A percentile compares a stretch with the other conserved stretches of the same genome.
Conservation (phyloP, 1,284 basidiomycete genomes). For the Peniophora sp. region DNA sequence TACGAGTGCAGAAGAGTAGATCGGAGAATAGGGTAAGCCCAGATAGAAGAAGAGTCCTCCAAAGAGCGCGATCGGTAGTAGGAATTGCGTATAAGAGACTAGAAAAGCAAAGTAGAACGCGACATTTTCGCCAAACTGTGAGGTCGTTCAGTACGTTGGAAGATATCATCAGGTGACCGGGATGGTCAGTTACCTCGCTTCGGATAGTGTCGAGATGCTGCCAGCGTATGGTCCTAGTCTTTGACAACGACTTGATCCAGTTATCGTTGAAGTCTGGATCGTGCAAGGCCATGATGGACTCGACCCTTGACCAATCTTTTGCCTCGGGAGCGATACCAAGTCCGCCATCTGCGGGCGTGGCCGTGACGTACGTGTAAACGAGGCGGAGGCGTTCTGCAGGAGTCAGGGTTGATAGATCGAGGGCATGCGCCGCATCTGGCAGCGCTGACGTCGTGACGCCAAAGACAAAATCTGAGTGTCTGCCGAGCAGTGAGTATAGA, state of each 20-base stretch:
- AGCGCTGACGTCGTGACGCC: conserved; percentile 51
- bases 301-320: conserved; percentile 70
- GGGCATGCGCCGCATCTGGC: conserved; percentile 28
- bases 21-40: conserved; percentile 62
- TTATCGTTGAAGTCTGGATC: conserved; percentile 71
- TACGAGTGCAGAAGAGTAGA: conserved; percentile 71
- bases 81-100: conserved; percentile 71
- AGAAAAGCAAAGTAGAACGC: conserved; percentile 93
- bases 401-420: conserved; percentile 38
- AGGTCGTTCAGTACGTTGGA: conserved; percentile 1
- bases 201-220: conserved; percentile 52
- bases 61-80: conserved; percentile 60
- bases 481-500: conserved; percentile 20
- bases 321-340: conserved; percentile 70
- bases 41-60: conserved; percentile 59
- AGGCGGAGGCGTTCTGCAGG: conserved; percentile 77
- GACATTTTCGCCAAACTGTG: conserved; percentile 79
- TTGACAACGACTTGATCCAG: conserved; percentile 65
- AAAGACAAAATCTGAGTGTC: conserved; percentile 55
- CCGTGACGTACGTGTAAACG: conserved; percentile 69
- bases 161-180: background rate
- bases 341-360: conserved; percentile 63
- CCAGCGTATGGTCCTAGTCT: conserved; percentile 44
- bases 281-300: conserved; percentile 78
- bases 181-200: conserved; percentile 37